Conservation (phyloP, 345 rosid genomes). For the Moringa oleifera region DNA sequence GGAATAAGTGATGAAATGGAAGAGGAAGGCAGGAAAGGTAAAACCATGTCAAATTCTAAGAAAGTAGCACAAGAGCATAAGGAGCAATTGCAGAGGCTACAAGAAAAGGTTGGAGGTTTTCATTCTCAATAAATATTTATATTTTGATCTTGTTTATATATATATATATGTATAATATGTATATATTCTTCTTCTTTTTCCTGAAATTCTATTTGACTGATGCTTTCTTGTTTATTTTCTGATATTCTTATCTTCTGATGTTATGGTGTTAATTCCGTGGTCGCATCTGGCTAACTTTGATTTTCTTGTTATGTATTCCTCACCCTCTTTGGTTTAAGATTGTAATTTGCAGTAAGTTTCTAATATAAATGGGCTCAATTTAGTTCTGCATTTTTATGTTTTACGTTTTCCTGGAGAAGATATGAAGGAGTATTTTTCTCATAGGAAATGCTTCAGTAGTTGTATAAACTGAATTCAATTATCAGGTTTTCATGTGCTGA, state of each 20-base stretch:
- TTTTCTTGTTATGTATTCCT: background rate
- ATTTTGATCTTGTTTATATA: too few species aligned
- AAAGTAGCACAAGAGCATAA: conserved; percentile 64
- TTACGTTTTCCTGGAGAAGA: too few species aligned
- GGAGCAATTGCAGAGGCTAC: conserved; percentile 62
- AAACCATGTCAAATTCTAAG: conserved; percentile 27
- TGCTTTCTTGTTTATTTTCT: background rate
- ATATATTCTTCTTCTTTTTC: background rate
- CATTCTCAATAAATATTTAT: background rate
- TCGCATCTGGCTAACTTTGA: background rate
- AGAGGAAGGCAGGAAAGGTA: conserved; percentile 15
- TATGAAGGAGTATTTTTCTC: too few species aligned
- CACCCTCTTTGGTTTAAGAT: background rate
- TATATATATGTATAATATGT: too few species aligned
- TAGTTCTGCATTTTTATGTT: too few species aligned
- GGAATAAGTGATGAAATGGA: conserved; percentile 3
- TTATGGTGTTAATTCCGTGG: background rate
- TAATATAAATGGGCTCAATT: too few species aligned
- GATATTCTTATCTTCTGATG: background rate
- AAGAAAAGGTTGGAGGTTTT: conserved; percentile 44
- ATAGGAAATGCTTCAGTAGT: too few species aligned
- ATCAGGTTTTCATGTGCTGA: too few species aligned
- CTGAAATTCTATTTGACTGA: too few species aligned
- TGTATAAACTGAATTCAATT: too few species aligned
- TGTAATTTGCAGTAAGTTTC: too few species aligned